Evolutionary conservation across 805 yeast species (phyloP).

Genomic region (Yamadazyma philogaea): DNA sequence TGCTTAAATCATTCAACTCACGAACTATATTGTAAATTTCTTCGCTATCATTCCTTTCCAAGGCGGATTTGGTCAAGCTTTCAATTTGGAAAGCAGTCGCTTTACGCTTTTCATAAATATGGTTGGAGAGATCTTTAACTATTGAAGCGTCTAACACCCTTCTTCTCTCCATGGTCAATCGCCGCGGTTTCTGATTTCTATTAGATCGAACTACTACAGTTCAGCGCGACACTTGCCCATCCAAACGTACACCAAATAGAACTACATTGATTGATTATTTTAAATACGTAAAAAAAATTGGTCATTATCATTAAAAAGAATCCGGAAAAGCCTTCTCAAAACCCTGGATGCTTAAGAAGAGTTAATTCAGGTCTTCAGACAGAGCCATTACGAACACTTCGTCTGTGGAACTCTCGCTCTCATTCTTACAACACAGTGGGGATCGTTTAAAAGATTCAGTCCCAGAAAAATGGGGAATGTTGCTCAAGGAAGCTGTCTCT

Average conservation of each 20-base stretch:
- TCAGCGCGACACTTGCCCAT: too few species aligned
- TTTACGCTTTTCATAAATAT: slow-evolving; percentile 44
- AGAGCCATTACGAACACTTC: not conserved
- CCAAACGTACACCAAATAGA: too few species aligned
- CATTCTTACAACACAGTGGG: not conserved
- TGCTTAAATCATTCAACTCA: slow-evolving; percentile 76
- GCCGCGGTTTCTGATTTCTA: too few species aligned
- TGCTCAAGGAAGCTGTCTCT: slow-evolving; percentile 8
- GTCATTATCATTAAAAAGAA: slow-evolving; percentile 1
- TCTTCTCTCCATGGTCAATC: slow-evolving; percentile 11
- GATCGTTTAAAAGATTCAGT: slow-evolving; percentile 1
- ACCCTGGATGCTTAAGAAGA: not conserved
- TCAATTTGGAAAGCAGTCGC: slow-evolving; percentile 65
- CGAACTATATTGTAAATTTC: slow-evolving; percentile 62
- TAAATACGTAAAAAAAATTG: not conserved
- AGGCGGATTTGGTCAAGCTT: slow-evolving; percentile 65
- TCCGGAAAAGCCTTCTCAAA: not conserved
- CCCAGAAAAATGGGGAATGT: slow-evolving; percentile 6
- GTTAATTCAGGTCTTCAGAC: not conserved
- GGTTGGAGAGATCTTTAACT: slow-evolving; percentile 43
- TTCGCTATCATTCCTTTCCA: slow-evolving; percentile 57
- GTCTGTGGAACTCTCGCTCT: slow-evolving; percentile 5
- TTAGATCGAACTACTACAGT: too few species aligned
- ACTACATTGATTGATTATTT: not conserved
- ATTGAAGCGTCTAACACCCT: slow-evolving; percentile 30